Base-by-base conservation (phyloP, 495 filamentous ascomycete genomes). In the Lasiosphaeria hispida region DNA sequence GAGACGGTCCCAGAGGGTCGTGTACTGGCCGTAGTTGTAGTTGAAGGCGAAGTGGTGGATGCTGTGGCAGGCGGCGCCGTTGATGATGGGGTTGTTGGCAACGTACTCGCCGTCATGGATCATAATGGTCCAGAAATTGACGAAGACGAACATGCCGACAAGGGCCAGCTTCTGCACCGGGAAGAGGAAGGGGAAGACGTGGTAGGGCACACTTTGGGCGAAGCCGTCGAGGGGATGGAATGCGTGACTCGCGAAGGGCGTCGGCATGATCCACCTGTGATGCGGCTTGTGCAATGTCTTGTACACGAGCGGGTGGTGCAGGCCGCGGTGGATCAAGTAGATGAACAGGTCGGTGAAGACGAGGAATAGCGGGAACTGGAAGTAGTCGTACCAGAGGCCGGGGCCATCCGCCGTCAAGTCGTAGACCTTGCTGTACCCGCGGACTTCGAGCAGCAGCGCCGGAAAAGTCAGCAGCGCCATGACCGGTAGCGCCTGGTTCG, bases 181-280 rank as follows among this genome's bases (percentile, higher is more conserved):
- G 75, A 97, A 94, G 62, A 96, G 72, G 74, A 96, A 92, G 5
- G 92, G 91, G 75, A 92, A 97, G 55, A 96, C 62, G 77, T 97
- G 93, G 78, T 97, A 97, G 0, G 93, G 93, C 30, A 96, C 63
- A 64, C 88, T 88, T 77, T 97, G 94, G n/a, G 87, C 80, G 77
- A 85, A 97, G 68, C 94, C 94, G 72, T 97, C 93, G 38, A 96
- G 63, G 1, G 93, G 94, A 78, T 97, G 92, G 82, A 97, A 97
- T 51, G 93, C 93, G 75, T 96, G 87, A 51, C 85, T 87, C 10
- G 93, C 94, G 70, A 82, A 97, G 10, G 93, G 93, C 7, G 92
- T 96, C 5, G 94, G 94, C 91, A 97, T 95, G 75, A 97, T 96
- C 94, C 93, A 97, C 77, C 96, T 96, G 85, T 97, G 93, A 78